These are phyloP conservation scores for Canariomyces notabilis DNA, from an alignment of 2,329 filamentous ascomycete species.

Conservation along the genomic window DNA sequence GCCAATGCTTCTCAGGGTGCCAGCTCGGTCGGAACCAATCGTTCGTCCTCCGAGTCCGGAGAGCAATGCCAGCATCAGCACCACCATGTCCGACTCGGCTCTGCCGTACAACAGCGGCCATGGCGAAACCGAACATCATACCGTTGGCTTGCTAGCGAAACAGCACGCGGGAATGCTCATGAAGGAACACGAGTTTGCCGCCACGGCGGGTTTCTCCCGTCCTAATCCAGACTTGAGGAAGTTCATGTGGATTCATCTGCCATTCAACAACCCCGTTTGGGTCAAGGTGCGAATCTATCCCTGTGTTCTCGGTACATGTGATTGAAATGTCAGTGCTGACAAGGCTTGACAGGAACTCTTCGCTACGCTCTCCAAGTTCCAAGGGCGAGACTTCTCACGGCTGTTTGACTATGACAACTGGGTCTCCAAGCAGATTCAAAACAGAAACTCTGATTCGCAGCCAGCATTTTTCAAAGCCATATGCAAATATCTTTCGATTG, in stretches of 20 bases:
- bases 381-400: slow-evolving; percentile 34
- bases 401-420: slow-evolving; percentile 40
- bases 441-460: slow-evolving; percentile 36
- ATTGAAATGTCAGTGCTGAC: slow-evolving; percentile 17
- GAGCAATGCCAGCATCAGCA: slow-evolving; percentile 26
- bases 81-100: slow-evolving; percentile 31
- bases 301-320: background rate
- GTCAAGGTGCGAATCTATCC: slow-evolving; percentile 41
- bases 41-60: slow-evolving; percentile 29
- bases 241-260: slow-evolving; percentile 55
- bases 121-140: slow-evolving; percentile 11
- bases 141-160: slow-evolving; percentile 12
- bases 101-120: slow-evolving; percentile 6
- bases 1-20: slow-evolving; percentile 31
- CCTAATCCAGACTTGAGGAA: slow-evolving; percentile 38
- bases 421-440: slow-evolving; percentile 37
- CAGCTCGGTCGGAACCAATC: slow-evolving; percentile 27
- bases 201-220: slow-evolving; percentile 36
- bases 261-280: slow-evolving; percentile 54
- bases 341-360: slow-evolving; percentile 26
- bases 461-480: slow-evolving; percentile 37
- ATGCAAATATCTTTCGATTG: slow-evolving; percentile 33
- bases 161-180: slow-evolving; percentile 19
- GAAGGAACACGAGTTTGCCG: slow-evolving; percentile 24
- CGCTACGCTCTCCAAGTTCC: slow-evolving; percentile 40